A percentile compares a stretch with the other conserved stretches of the same genome.
These are phyloP conservation scores for Saccharum spontaneum DNA, from an alignment of 176 grass and related monocot species.

Conservation along the genomic window DNA sequence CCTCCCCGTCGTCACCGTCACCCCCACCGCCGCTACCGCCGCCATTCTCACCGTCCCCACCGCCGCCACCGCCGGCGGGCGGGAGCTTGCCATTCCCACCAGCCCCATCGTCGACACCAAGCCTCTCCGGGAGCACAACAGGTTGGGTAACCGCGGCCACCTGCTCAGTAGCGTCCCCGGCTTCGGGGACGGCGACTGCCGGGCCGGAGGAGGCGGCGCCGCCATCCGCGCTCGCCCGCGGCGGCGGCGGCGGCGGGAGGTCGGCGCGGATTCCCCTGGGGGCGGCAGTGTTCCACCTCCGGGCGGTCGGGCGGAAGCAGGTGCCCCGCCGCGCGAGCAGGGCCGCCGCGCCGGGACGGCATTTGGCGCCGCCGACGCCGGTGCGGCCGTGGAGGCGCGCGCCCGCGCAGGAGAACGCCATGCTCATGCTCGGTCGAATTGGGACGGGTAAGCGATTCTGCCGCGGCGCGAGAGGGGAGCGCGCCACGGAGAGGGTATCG, in stretches of 20 bases:
- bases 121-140: not conserved
- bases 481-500: not conserved
- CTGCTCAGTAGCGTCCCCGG: not conserved
- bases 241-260: constrained; percentile 26
- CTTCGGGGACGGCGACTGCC: constrained; percentile 3
- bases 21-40: not conserved
- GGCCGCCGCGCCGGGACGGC: not conserved
- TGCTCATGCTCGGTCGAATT: constrained; percentile 44
- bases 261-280: constrained; percentile 26
- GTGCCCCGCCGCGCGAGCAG: not conserved
- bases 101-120: constrained; percentile 20
- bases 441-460: not conserved
- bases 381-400: constrained; percentile 20
- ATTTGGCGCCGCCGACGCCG: constrained; percentile 22
- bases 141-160: not conserved
- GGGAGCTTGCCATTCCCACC: constrained; percentile 40
- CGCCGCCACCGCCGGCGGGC: not conserved
- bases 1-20: constrained; percentile 33
- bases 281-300: not conserved
- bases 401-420: constrained; percentile 45
- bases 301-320: not conserved
- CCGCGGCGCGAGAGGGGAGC: not conserved
- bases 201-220: not conserved
- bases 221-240: constrained; percentile 18
- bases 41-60: constrained; percentile 1